Evolutionary conservation across 352 stramenopile species (phyloP).

Genomic region (Globisporangium radiosum): DNA sequence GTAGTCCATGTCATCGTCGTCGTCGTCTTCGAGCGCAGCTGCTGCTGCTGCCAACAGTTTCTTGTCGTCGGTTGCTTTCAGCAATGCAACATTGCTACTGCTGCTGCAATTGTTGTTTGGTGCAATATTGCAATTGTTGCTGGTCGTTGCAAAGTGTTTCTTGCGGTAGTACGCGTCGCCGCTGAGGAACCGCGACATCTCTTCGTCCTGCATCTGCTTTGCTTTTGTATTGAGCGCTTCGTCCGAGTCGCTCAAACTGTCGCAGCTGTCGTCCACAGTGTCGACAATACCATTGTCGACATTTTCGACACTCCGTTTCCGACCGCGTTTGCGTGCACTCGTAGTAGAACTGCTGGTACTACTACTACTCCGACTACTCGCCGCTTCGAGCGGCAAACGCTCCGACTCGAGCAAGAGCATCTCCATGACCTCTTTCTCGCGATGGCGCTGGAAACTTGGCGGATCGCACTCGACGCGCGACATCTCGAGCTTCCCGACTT

Average conservation of each 20-base stretch:
- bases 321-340: constrained; percentile 9
- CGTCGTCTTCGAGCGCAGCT: constrained; percentile 16
- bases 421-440: constrained; percentile 87
- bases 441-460: constrained; percentile 82
- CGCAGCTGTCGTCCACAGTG: constrained; percentile 22
- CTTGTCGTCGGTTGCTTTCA: constrained; percentile 33
- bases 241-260: constrained; percentile 25
- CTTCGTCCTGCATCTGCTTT: constrained; percentile 64
- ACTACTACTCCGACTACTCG: no score
- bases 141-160: constrained; percentile 32
- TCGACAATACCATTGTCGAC: constrained; percentile 12
- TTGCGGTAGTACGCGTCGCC: constrained; percentile 66
- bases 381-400: constrained; percentile 38
- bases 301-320: constrained; percentile 19
- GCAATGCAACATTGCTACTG: background rate
- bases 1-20: constrained; percentile 76
- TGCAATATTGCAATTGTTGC: constrained; percentile 8
- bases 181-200: constrained; percentile 68
- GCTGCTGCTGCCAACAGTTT: constrained; percentile 20
- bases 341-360: no score
- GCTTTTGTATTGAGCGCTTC: constrained; percentile 28
- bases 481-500: constrained; percentile 91
- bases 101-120: background rate
- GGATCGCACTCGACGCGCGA: constrained; percentile 84
- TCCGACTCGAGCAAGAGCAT: constrained; percentile 85